Evolutionary conservation across 768 basidiomycete genomes (phyloP), one percentile per base, ranked within the genome.

Genomic region (Boletellus ananiceps): DNA sequence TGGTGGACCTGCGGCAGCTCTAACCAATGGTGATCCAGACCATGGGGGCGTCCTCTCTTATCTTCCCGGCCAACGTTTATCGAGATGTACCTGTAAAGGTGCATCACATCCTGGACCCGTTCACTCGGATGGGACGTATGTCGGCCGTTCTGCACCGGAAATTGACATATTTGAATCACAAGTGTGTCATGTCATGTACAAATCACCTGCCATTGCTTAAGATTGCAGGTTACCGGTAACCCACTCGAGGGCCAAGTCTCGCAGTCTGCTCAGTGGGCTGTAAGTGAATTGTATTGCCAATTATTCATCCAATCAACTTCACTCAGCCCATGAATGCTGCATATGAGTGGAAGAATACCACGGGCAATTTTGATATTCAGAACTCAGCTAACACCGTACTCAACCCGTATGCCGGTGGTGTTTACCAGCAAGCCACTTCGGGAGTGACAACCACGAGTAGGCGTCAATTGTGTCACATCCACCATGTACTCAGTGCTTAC

Each of bases 141-240:
- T 86, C 19, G 93, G 91, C 11, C 80, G 93, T 42, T 65, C 84
- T 25, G 88, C 92, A 4, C 92, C 92, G 2, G 93, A 95, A 67
- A 93, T 95, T 36, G 93, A 95, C 73, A 74, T 93, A 25, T 83
- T 94, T 61, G 93, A 94, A 71, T 86, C 92, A 7, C 82, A 84
- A 69, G 85, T 83, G 49, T 68, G 64, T 45, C 36, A 15, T 19
- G 7, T 35, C 31, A 34, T 33, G 5, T 46, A 47, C 37, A 2
- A 44, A 33, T 13, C 23, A 25, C 18, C 14, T n/a, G 15, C 27
- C 42, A 16, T 51, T 40, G 11, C 49, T 45, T 41, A 49, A 47
- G 67, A 64, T 31, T 14, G 57, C 70, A 72, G 69, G n/a, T 69
- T 25, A 63, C 70, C 8, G 64, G 66, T 3, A 57, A 70, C 12